Evolutionary conservation across 805 yeast species (phyloP), one percentile per base, ranked within the genome.

Genomic region (Wickerhamiella allomyrinae): DNA sequence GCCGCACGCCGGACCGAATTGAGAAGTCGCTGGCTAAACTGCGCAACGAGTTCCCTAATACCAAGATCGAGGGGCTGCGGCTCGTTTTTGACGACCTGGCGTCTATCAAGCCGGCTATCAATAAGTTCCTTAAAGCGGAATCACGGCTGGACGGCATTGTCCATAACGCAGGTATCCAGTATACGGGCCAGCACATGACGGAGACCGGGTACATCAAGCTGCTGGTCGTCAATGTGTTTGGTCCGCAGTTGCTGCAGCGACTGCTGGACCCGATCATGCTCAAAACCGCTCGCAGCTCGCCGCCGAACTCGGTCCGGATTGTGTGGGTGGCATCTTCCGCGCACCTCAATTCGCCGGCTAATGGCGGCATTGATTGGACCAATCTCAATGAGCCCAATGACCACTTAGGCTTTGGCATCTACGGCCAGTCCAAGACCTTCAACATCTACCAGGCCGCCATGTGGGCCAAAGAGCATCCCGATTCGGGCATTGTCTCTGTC

Each of bases 391-490:
- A 53, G 33, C 50, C 29, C 23, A 49, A 47, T 21, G 47, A 20
- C 13, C 8, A 7, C 20, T 35, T 40, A 14, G 47, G 45, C 33
- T 45, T 44, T 19, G 54, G 51, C 1, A 31, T 49, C 21, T 68
- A 71, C 48, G 70, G 67, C 11, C 74, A 70, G 49, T 61, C 70
- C 20, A 71, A 71, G 55, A 69, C 71, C 2, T 62, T 64, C 39
- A 61, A 60, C 40, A 53, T 65, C 20, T 60, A 62, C 41, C 66
- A 66, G 46, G 60, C 68, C 1, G 48, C 54, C 8, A 49, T 54
- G 34, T 69, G 68, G 66, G 55, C 58, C 3, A 46, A 51, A 39
- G 36, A 53, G 17, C 58, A 62, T 45, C 29, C 29, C 3, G 20
- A 36, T 14, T 17, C 40, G 13, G 52, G 55, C 7, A 55, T 65